Percentiles rank a stretch among this genome's conserved stretches.
Conservation (phyloP, 2,329 filamentous ascomycete genomes). For the Neurospora crassa region DNA sequence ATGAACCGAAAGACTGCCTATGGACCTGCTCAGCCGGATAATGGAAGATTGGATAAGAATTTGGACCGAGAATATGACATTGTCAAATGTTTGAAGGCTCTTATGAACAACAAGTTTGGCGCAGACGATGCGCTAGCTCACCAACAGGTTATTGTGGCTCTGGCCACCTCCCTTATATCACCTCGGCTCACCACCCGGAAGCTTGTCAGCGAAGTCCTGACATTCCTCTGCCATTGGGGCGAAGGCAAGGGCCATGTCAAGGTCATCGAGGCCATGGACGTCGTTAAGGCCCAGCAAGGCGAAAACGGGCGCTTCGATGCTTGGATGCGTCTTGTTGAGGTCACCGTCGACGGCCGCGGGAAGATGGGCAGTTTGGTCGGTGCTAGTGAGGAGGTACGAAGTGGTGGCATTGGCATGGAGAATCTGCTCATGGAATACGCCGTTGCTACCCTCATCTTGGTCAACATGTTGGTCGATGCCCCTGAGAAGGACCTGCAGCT, state of each 20-base stretch:
- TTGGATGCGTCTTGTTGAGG: conserved; percentile 98
- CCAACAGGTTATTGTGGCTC: conserved; percentile 79
- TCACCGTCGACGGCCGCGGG: conserved; percentile 90
- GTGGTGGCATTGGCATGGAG: conserved; percentile 96
- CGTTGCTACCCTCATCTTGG: conserved; percentile 83
- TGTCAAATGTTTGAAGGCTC: conserved; percentile 89
- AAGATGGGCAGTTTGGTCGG: conserved; percentile 99
- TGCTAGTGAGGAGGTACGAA: conserved; percentile 90
- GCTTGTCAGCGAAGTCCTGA: conserved; percentile 89
- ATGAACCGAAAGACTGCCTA: conserved; percentile 80
- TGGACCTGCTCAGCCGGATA: conserved; percentile 52
- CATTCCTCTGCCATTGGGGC: conserved; percentile 92
- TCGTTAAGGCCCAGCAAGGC: conserved; percentile 76
- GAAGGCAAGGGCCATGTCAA: conserved; percentile 78
- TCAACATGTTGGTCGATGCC: conserved; percentile 95
- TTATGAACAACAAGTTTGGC: conserved; percentile 99
- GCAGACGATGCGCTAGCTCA: conserved; percentile 90
- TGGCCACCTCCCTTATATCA: conserved; percentile 80
- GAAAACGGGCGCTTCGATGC: conserved; percentile 95
- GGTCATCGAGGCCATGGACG: conserved; percentile 87
- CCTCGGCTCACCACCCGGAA: conserved; percentile 86
- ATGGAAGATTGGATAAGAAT: conserved; percentile 59
- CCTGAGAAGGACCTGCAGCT: conserved; percentile 82
- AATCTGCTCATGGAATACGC: conserved; percentile 99
- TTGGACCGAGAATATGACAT: conserved; percentile 93